Evolutionary conservation across 257 asterid genomes (phyloP).

Genomic region (Primulina eburnea): DNA sequence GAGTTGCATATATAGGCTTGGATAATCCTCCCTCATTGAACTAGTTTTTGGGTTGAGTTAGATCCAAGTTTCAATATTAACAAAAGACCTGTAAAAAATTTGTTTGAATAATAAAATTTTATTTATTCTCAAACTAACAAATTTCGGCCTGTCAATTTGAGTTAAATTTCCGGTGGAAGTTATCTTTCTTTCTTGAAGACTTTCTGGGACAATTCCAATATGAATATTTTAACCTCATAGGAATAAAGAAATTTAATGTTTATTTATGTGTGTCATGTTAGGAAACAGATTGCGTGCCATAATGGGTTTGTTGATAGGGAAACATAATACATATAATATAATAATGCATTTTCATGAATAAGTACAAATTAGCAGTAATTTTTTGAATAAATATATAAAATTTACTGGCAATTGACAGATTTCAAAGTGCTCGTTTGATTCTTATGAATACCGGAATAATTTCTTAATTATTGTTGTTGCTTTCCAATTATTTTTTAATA

Average conservation of each 20-base stretch:
- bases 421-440: not conserved
- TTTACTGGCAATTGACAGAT: not conserved
- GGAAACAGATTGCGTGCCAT: constrained; percentile 6
- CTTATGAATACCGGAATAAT: not conserved
- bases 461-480: too few species aligned
- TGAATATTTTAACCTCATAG: not conserved
- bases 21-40: too few species aligned
- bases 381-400: not conserved
- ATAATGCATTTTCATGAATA: too few species aligned
- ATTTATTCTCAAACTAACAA: too few species aligned
- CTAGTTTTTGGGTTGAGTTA: too few species aligned
- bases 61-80: too few species aligned
- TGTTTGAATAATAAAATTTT: too few species aligned
- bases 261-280: not conserved
- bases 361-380: not conserved
- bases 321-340: not conserved
- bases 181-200: constrained; percentile 41
- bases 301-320: constrained; percentile 19
- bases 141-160: constrained; percentile 3
- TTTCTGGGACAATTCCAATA: constrained; percentile 28
- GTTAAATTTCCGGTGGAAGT: constrained; percentile 38
- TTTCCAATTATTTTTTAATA: too few species aligned
- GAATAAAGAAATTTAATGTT: not conserved
- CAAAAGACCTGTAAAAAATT: too few species aligned
- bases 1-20: too few species aligned